Base-by-base conservation (phyloP, 225 moss, liverwort and hornwort genomes). In the Takakia lepidozioides region DNA sequence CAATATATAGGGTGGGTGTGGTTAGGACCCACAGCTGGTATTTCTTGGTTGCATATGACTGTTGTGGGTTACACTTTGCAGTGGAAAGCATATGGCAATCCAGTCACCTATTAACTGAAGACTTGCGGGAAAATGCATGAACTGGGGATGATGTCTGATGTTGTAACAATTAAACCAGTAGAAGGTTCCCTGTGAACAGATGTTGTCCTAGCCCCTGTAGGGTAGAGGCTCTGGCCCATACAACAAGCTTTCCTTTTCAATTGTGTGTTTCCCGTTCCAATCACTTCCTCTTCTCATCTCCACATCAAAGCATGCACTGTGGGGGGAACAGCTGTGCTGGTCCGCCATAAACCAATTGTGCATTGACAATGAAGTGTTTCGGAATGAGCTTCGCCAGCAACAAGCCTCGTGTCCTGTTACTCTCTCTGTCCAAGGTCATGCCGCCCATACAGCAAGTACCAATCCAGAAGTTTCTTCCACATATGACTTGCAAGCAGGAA, bases 321-420 rank as follows among this genome's bases (percentile, higher is more conserved):
- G 37, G 7, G 16, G 0, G 15, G 63, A 0, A 0, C 58, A 92
- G 92, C 67, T 92, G 22, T 87, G 87, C 62, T 92, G 87, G 87
- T 71, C 76, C 0, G 82, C 87, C 10, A 87, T 92, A 53, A 87
- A 92, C n/a, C 82, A 92, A 40, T 19, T 92, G 2, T 92, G 92
- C 43, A 87, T 87, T 56, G 92, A 92, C 41, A 92, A 85, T 49
- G 87, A 87, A 21, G 56, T 74, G 2, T 87, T 87, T 50, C 82
- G 74, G 0, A 82, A 77, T 6, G 67, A 87, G 32, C 58, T 92
- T 38, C 60, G 59, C 56, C 51, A 58, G 27, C 68, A 72, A 46
- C 49, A 1, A 60, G 26, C 18, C 38, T 24, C 38, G 24, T 21
- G 38, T 27, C 3, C 13, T 21, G 7, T 18, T 1, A 20, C 13